Conservation (phyloP, 1,139 yeast species). For the Geotrichum klebahnii region DNA sequence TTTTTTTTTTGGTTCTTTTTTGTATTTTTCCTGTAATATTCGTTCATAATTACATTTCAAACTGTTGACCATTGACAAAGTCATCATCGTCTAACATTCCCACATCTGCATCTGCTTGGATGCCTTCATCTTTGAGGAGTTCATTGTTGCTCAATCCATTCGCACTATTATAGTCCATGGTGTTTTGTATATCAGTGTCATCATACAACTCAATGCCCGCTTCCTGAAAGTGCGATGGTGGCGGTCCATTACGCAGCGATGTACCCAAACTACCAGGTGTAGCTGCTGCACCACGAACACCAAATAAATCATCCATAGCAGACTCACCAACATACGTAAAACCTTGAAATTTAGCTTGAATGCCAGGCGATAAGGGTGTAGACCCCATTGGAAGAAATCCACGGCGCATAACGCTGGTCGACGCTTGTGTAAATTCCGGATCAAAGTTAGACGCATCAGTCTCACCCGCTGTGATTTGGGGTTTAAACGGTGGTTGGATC, state of each 20-base stretch:
- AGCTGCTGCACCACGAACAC: slow-evolving; percentile 25
- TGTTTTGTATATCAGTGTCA: slow-evolving; percentile 38
- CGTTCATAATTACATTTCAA: slow-evolving; percentile 71
- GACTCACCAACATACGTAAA: slow-evolving; percentile 94
- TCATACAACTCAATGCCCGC: slow-evolving; percentile 40
- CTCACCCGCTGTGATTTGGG: slow-evolving; percentile 66
- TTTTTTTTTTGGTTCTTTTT: too few relatives aligned
- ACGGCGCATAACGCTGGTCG: slow-evolving; percentile 72
- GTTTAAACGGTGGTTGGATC: slow-evolving; percentile 95
- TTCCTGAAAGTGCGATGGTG: slow-evolving; percentile 29
- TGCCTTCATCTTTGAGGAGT: slow-evolving; percentile 48
- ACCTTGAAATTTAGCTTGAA: slow-evolving; percentile 94
- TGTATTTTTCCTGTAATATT: too few relatives aligned
- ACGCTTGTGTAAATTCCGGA: slow-evolving; percentile 94
- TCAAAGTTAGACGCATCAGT: slow-evolving; percentile 96
- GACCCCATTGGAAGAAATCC: slow-evolving; percentile 44
- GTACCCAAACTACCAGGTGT: slow-evolving; percentile 5
- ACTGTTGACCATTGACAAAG: slow-evolving; percentile 76
- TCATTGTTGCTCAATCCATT: slow-evolving; percentile 22
- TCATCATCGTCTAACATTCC: slow-evolving; percentile 47
- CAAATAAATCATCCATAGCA: slow-evolving; percentile 78
- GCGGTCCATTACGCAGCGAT: slow-evolving; percentile 18
- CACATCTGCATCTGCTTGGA: slow-evolving; percentile 54
- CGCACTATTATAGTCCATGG: slow-evolving; percentile 32
- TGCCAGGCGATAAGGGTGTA: slow-evolving; percentile 87